Evolutionary conservation across 2,329 filamentous ascomycete genomes (phyloP).

Genomic region (Aspergillus aculeatinus): DNA sequence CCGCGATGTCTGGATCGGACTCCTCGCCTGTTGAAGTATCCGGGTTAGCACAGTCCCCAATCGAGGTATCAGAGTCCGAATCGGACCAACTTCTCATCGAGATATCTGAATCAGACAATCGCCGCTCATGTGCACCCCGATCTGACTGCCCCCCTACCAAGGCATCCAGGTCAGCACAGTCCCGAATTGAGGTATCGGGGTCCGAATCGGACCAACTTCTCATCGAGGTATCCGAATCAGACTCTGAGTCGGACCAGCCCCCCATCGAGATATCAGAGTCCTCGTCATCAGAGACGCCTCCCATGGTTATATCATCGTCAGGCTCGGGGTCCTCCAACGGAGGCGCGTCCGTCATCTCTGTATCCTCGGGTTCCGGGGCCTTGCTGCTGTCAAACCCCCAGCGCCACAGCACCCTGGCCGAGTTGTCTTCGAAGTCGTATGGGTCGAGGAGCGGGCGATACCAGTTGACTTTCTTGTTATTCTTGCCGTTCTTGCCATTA

Average conservation of each 20-base stretch:
- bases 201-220: too few species aligned
- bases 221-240: neutral
- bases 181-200: too few species aligned
- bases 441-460: neutral
- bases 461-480: neutral
- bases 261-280: neutral
- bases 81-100: too few species aligned
- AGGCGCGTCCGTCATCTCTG: neutral
- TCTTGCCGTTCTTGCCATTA: neutral
- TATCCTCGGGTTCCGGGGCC: neutral
- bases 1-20: too few species aligned
- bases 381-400: neutral
- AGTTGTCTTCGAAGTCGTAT: neutral
- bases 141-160: too few species aligned
- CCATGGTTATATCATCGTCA: neutral
- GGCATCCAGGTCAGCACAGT: too few species aligned
- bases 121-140: too few species aligned
- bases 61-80: too few species aligned
- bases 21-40: too few species aligned
- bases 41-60: too few species aligned
- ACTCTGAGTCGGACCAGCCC: neutral
- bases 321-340: neutral
- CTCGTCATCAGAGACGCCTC: neutral
- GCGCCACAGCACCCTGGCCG: neutral
- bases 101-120: too few species aligned